Conservation (phyloP, 2,329 filamentous ascomycete species). For the Claviceps pazoutovae region DNA sequence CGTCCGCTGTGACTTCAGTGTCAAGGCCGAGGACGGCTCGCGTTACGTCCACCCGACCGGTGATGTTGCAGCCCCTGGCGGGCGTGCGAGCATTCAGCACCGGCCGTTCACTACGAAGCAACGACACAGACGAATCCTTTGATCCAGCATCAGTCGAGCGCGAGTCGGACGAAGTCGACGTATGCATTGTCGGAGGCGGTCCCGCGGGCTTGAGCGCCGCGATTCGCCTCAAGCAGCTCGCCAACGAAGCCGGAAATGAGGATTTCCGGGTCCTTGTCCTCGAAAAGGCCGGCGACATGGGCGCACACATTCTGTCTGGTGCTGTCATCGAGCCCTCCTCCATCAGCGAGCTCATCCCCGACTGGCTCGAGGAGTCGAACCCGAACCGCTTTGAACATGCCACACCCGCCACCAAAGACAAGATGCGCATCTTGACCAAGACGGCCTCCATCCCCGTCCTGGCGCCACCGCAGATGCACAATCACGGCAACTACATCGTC, state of each 20-base stretch:
- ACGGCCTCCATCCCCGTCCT: constrained; percentile 65
- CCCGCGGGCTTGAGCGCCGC: constrained; percentile 85
- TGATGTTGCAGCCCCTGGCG: constrained; percentile 10
- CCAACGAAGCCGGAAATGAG: constrained; percentile 87
- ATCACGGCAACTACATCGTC: constrained; percentile 95
- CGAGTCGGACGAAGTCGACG: constrained; percentile 86
- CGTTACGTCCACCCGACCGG: constrained; percentile 8
- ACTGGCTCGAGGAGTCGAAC: constrained; percentile 86
- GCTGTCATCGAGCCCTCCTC: constrained; percentile 87
- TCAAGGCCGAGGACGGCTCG: constrained; percentile 8
- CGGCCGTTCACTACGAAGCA: constrained; percentile 13
- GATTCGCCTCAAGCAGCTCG: constrained; percentile 88
- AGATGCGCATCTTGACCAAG: constrained; percentile 90
- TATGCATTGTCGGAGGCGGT: constrained; percentile 93
- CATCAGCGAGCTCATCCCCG: constrained; percentile 78
- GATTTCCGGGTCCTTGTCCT: constrained; percentile 86
- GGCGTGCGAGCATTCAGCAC: constrained; percentile 24
- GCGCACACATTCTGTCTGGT: constrained; percentile 88
- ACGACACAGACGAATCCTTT: constrained; percentile 34
- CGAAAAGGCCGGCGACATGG: constrained; percentile 90
- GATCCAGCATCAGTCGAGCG: constrained; percentile 61
- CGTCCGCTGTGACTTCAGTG: constrained; percentile 5
- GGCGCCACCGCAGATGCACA: constrained; percentile 92
- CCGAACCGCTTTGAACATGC: constrained; percentile 75
- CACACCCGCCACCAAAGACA: constrained; percentile 70